Evolutionary conservation across 2,329 filamentous ascomycete genomes (phyloP), one percentile per base, ranked within the genome.

Genomic region (Arthrobotrys entomopaga): DNA sequence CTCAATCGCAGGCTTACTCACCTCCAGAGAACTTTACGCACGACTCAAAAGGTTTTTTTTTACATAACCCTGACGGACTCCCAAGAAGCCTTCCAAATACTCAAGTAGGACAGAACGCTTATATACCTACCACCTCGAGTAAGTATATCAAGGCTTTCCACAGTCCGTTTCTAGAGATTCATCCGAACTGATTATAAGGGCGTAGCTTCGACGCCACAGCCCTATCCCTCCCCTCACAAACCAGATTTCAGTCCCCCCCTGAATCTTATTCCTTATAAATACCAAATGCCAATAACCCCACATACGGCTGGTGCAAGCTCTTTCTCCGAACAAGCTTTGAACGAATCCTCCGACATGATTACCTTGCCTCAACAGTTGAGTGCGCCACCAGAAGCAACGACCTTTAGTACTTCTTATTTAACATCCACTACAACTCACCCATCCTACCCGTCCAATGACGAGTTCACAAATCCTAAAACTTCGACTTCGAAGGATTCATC

Each of bases 271-370:
- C 77, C 77, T 16, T 78, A 78, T 75, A 79, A 79, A 54, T 79
- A 79, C 56, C 78, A 79, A 56, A 77, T 77, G 70, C 77, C 78
- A n/a, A 77, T 78, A 74, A 79, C 78, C 26, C 77, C 78, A 24
- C 78, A 79, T 54, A 77, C 78, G 10, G 77, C 76, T 8, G 75
- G 76, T 22, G 72, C 78, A 58, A 71, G 73, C 50, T 76, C 72
- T 16, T 79, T 78, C 46, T 34, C 77, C 52, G 29, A 77, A 56
- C 29, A 76, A 74, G 57, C 73, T 60, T 54, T 78, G 70, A 65
- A 77, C 72, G 58, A 77, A 69, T 69, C 78, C 61, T 54, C 70
- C 16, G 70, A 74, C 19, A 67, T 74, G 42, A 59, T 74, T 8
- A 63, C 20, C 54, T 50, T 74, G 20, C 70, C 70, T 11, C 70